Evolutionary conservation across 371 early-diverging fungal species (phyloP), one percentile per base, ranked within the genome.

Genomic region (Circinella umbellata): DNA sequence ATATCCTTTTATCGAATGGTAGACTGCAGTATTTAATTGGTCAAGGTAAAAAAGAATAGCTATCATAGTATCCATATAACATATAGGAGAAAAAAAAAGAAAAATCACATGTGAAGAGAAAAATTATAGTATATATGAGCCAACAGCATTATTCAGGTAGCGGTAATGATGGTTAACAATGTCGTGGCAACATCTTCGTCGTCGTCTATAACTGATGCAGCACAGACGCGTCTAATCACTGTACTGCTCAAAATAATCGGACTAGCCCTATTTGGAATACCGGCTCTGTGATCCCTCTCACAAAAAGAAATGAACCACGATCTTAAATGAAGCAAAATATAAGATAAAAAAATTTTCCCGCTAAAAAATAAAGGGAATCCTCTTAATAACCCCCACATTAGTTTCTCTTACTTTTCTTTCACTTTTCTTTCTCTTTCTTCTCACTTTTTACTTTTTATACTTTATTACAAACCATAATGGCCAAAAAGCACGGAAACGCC

Each of bases 291-390:
- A 57, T 57, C 14, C 5, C 57, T 34, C 27, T 5, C 27, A n/a
- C 57, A 57, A 57, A 57, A 57, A 57, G 57, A 57, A 57, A 57
- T 57, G 57, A 57, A 57, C 27, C 57, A 57, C 57, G 57, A 57
- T 57, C 27, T 17, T 57, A n/a, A 57, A 57, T 7, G n/a, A 18
- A 57, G 11, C 34, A 11, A 5, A 51, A 5, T 13, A 51, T 51
- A 57, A 57, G 27, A 57, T 57, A 67, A 60, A 20, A 67, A 62
- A 62, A 36, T 69, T 69, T 55, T 63, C 55, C 36, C 38, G 51
- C 27, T 51, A 57, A 57, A 57, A 34, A 67, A 46, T 13, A 59
- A 61, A 67, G 20, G 47, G 59, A 37, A 27, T 2, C 27, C 27
- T 27, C 27, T 27, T n/a, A 20, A 63, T 38, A 35, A 53, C 38